Base-by-base conservation (phyloP, 306 rosid genomes). In the Aeschynomene evenia region DNA sequence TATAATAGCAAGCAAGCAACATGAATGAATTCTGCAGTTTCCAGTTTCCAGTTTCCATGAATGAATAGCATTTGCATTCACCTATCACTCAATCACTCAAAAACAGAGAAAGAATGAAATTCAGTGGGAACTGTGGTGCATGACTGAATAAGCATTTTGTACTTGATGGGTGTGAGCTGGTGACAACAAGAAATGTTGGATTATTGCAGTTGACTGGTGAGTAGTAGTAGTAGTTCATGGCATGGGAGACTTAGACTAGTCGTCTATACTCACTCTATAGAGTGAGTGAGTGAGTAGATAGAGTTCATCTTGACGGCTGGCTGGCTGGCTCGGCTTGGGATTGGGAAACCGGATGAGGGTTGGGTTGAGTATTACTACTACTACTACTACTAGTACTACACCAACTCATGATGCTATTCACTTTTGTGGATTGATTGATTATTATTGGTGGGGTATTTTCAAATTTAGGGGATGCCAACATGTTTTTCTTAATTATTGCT, bases 401-500 rank as follows among this genome's bases (percentile, higher is more conserved):
- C 66, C 74, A 57, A 33, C 62, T 65, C 75, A 70, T 75, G 39
- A n/a, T n/a, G n/a, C n/a, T n/a, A 58, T 57, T 63, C 31, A 58
- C 64, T 70, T 74, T 56, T 57, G 2, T 58, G 57, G n/a, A n/a
- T n/a, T 12, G 46, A 26, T 11, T 31, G 69, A 24, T 64, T 65
- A 74, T 74, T 36, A 50, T 53, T 65, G 75, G 71, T 66, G 75
- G 81, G 78, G 77, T n/a, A n/a, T 80, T 49, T 56, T 80, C 39
- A 40, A 70, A 70, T 75, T 40, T 74, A 72, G 78, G 78, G 22
- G 56, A 71, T 71, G 61, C 63, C 60, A 54, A 66, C 84, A 60
- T 80, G 74, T 75, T 68, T n/a, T 50, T 77, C n/a, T 77, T 33
- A 74, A 82, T 77, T 73, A 78, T 82, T 82, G 78, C 61, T 43